Percentiles rank a stretch among this genome's conserved stretches.
phyloP scores from a whole-genome alignment of 2,329 filamentous ascomycete species.

The Remersonia thermophila region DNA sequence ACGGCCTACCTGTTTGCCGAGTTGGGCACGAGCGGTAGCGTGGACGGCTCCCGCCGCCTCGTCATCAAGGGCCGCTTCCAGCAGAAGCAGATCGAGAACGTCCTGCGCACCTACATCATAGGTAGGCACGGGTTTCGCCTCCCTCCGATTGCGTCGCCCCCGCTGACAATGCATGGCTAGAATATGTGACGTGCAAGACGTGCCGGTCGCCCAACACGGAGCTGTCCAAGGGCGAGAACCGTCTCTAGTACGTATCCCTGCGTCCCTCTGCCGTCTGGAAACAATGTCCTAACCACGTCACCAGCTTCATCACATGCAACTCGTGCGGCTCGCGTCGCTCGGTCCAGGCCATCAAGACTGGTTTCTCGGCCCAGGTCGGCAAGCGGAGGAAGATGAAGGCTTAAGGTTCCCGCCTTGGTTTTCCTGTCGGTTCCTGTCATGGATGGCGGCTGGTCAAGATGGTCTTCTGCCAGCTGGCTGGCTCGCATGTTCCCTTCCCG shows the following conservation, averaged over 20 bases:
- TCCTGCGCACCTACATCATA: conserved; percentile 82
- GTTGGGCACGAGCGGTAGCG: conserved; percentile 91
- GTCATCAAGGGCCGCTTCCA: conserved; percentile 99
- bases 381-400: conserved; percentile 93
- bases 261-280: not conserved
- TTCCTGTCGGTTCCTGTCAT: conserved; percentile 8
- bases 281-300: not conserved
- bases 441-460: not conserved
- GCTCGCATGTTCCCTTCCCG: too few species aligned
- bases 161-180: too few species aligned
- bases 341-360: conserved; percentile 97
- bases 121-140: conserved; percentile 38
- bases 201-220: conserved; percentile 91
- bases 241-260: conserved; percentile 49
- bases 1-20: conserved; percentile 96
- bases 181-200: conserved; percentile 98
- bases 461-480: conserved; percentile 4
- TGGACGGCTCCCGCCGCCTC: conserved; percentile 81
- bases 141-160: too few species aligned
- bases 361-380: conserved; percentile 99
- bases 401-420: conserved; percentile 34
- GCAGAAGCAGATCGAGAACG: conserved; percentile 98
- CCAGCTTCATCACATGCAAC: conserved; percentile 85
- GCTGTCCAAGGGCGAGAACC: conserved; percentile 97
- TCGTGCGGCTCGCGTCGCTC: conserved; percentile 71